Conservation (phyloP, 352 stramenopile genomes). For the Phytophthora pluvialis region DNA sequence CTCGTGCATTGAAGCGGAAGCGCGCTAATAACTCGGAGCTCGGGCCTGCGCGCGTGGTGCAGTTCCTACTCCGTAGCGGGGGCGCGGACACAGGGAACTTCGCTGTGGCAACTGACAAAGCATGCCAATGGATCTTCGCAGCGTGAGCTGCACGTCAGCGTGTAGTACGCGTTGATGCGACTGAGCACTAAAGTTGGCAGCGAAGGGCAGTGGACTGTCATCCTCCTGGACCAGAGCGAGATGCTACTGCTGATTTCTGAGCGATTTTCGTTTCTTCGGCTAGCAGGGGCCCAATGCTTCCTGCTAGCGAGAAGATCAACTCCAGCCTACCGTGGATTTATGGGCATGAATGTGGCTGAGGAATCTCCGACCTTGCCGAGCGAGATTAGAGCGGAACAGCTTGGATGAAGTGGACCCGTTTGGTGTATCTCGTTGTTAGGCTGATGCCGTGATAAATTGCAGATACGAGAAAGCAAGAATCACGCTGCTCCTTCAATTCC, state of each 20-base stretch:
- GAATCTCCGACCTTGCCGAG: slow-evolving; percentile 23
- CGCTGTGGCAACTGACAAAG: too few relatives aligned
- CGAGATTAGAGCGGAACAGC: slow-evolving; percentile 13
- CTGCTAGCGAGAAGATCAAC: slow-evolving; percentile 26
- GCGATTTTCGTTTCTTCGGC: not conserved
- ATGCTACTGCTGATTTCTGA: slow-evolving; percentile 30
- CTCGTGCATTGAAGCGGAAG: not conserved
- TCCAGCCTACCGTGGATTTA: slow-evolving; percentile 26
- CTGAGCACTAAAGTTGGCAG: too few relatives aligned
- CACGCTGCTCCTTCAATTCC: slow-evolving; percentile 6
- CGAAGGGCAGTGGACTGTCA: slow-evolving; percentile 3
- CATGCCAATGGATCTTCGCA: too few relatives aligned
- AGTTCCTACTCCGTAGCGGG: too few relatives aligned
- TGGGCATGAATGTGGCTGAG: slow-evolving; percentile 37
- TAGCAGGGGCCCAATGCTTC: too few relatives aligned
- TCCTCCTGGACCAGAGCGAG: slow-evolving; percentile 40
- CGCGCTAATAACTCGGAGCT: not conserved
- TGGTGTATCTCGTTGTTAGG: not conserved
- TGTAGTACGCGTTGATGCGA: too few relatives aligned
- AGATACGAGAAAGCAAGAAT: slow-evolving; percentile 33
- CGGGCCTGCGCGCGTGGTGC: too few relatives aligned
- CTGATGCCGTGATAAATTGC: slow-evolving; percentile 22
- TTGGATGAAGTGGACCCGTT: too few relatives aligned
- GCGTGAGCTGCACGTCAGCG: too few relatives aligned
- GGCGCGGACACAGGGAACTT: too few relatives aligned